Base-by-base conservation (phyloP, 257 asterid species). In the Salvia miltiorrhiza region DNA sequence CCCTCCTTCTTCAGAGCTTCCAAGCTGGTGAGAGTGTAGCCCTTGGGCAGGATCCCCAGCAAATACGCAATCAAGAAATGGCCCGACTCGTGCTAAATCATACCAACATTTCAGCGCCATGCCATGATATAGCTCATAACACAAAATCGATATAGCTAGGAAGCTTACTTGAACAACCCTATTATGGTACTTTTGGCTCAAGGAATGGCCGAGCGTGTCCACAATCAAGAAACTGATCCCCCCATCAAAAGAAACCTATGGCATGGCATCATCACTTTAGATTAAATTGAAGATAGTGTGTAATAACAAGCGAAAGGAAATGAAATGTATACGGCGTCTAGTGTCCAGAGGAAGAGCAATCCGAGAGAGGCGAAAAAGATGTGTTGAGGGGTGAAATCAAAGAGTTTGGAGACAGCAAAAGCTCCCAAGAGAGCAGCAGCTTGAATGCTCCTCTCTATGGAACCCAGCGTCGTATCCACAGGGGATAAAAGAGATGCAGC, bases 51-150 rank as follows among this genome's bases (percentile, higher is more conserved):
- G 75, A 93, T 78, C 35, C 99, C 99, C 7, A 90, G 93, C 90
- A 93, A 76, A 82, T 93, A 93, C 33, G 99, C 99, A 69, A 85
- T 86, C 82, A 93, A 81, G 89, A 93, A 90, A 86, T 93, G 99
- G 63, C 99, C 99, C 32, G 99, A 96, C 81, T 93, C 99, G 73
- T 93, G 99, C 99, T 93, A 75, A 52, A 66, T 43, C 72, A 76
- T 30, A 79, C 23, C 65, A 52, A 67, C 37, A 45, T 50, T 30
- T 49, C 52, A 69, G 76, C 78, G 71, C 59, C 19, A 43, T 37
- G 49, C 67, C 69, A 60, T 8, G 57, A 24, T 45, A 37, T 9
- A 44, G 52, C 44, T 44, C 24, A n/a, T 67, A n/a, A n/a, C n/a
- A n/a, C n/a, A n/a, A n/a, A n/a, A 45, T 58, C 23, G 54, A 26